phyloP scores from a whole-genome alignment of 768 basidiomycete species.

The Collybiopsis luxurians region DNA sequence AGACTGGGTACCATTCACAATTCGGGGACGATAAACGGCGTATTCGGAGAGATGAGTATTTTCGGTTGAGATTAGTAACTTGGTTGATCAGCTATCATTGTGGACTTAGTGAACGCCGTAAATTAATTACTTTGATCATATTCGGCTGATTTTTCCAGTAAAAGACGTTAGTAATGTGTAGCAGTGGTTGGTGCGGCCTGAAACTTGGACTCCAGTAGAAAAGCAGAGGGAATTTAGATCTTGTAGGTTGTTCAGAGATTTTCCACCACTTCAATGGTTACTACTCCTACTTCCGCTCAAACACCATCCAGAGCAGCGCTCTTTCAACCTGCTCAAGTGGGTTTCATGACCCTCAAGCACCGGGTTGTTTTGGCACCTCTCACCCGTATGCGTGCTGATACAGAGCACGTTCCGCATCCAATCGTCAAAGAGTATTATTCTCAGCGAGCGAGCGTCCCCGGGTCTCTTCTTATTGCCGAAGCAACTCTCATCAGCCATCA shows the following conservation, averaged over 20 bases:
- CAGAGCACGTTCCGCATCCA: neutral
- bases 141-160: too few relatives aligned
- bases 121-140: too few relatives aligned
- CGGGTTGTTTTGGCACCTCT: neutral
- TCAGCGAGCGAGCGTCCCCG: constrained; percentile 32
- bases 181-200: too few relatives aligned
- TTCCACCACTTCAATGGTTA: neutral
- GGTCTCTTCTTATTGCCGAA: constrained; percentile 45
- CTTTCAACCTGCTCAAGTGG: neutral
- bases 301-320: neutral
- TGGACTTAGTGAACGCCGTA: too few relatives aligned
- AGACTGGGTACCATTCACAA: too few relatives aligned
- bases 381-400: constrained; percentile 25
- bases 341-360: neutral
- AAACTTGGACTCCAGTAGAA: too few relatives aligned
- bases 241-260: neutral
- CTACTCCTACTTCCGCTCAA: neutral
- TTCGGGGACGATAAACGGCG: too few relatives aligned
- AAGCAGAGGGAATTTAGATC: too few relatives aligned
- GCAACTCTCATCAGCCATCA: constrained; percentile 34
- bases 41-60: too few relatives aligned
- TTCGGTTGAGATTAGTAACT: too few relatives aligned
- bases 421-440: constrained; percentile 33
- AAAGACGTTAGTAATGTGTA: too few relatives aligned
- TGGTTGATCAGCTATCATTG: too few relatives aligned